A percentile compares a stretch with the other conserved stretches of the same genome.
phyloP scores from a whole-genome alignment of 23 red algal genomes.

The Pyropia haitanensis region DNA sequence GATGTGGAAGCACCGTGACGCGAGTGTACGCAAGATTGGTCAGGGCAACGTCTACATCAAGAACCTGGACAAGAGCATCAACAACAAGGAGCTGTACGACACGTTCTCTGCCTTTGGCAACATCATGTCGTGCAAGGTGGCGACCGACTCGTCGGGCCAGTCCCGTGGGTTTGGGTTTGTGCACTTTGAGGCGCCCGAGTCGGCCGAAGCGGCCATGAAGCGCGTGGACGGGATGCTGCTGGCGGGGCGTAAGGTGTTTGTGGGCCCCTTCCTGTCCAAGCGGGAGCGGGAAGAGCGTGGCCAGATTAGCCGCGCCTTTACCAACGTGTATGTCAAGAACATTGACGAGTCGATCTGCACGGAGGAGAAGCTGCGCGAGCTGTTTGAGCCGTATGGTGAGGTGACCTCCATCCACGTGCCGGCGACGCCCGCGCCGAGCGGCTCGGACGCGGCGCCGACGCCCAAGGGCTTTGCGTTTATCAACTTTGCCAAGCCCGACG shows the following conservation, averaged over 20 bases:
- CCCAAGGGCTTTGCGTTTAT: conserved; percentile 93
- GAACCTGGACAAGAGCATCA: conserved; percentile 86
- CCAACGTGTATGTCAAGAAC: conserved; percentile 96
- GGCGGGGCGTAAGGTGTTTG: conserved; percentile 69
- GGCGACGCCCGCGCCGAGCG: conserved; percentile 2
- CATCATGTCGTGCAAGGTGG: conserved; percentile 94
- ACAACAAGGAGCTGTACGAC: conserved; percentile 95
- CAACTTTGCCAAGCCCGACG: conserved; percentile 82
- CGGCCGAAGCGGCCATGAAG: conserved; percentile 69
- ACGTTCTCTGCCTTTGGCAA: conserved; percentile 95
- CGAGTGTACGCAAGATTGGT: conserved; percentile 39
- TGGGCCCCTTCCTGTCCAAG: conserved; percentile 81
- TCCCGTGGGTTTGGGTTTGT: conserved; percentile 93
- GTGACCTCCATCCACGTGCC: conserved; percentile 84
- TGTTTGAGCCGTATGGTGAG: conserved; percentile 77
- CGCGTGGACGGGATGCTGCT: conserved; percentile 87
- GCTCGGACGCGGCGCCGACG: conserved; percentile 17
- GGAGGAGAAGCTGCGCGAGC: conserved; percentile 60
- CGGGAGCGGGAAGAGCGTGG: conserved; percentile 85
- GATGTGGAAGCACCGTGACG: conserved; percentile 99
- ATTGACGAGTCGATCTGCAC: conserved; percentile 65
- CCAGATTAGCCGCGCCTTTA: conserved; percentile 77
- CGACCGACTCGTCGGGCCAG: conserved; percentile 74
- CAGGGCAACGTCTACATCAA: conserved; percentile 97
- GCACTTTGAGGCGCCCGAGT: conserved; percentile 85